A percentile compares a stretch with the other conserved stretches of the same genome.
Evolutionary conservation across 345 rosid species (phyloP).

Genomic region (Corchorus olitorius): DNA sequence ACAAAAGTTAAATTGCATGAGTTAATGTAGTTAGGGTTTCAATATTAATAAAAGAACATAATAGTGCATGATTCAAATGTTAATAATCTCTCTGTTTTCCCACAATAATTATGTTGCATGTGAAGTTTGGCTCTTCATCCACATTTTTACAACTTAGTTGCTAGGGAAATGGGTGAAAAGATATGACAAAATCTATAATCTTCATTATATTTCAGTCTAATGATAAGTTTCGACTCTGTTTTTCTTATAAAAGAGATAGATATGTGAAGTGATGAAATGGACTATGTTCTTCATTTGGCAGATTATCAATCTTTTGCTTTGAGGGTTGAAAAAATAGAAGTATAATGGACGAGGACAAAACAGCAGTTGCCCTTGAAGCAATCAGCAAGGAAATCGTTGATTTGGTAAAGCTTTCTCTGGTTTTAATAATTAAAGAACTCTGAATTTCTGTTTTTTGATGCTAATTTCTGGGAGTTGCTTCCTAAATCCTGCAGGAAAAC

Average conservation of each 20-base stretch:
- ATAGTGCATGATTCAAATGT: not conserved
- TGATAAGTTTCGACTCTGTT: not conserved
- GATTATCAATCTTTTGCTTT: conserved; percentile 12
- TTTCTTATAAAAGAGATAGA: not conserved
- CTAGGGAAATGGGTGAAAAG: not conserved
- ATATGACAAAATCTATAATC: not conserved
- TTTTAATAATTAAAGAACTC: not conserved
- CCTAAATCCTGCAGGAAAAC: conserved; percentile 49
- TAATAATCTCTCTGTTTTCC: not conserved
- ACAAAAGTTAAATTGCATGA: no score
- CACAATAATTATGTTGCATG: not conserved
- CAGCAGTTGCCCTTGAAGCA: conserved; percentile 61
- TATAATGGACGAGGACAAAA: conserved; percentile 53
- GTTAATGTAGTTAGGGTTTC: no score
- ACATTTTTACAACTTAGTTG: not conserved
- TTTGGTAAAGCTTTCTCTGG: conserved; percentile 40
- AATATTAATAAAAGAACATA: no score
- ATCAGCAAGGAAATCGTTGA: conserved; percentile 78
- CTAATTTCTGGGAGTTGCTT: conserved; percentile 8
- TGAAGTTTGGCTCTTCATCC: not conserved
- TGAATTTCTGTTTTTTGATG: not conserved
- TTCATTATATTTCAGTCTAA: not conserved
- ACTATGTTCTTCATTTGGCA: conserved; percentile 15
- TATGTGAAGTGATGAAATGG: not conserved
- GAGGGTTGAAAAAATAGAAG: conserved; percentile 25